These are phyloP conservation scores for Naegleria gruberi DNA, from an alignment of 208 protist species.

Conservation along the genomic window DNA sequence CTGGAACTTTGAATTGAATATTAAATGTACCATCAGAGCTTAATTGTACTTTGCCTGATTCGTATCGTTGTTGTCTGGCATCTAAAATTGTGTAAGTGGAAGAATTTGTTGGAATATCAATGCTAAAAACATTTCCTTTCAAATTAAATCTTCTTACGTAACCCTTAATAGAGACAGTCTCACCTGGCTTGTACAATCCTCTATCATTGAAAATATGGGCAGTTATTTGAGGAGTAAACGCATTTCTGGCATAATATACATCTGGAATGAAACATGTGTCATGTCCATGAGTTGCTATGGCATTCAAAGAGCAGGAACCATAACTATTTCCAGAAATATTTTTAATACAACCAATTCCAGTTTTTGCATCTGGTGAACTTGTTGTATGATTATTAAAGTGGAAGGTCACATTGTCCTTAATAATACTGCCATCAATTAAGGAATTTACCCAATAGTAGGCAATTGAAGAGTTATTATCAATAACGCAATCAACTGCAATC, in stretches of 20 bases:
- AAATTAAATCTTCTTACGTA: neutral
- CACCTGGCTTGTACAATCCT: conserved; percentile 1
- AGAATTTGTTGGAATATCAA: too few species aligned
- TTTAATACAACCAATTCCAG: neutral
- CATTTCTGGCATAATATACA: neutral
- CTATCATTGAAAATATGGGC: neutral
- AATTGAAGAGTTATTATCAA: too few species aligned
- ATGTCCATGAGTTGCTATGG: neutral
- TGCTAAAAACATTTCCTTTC: neutral
- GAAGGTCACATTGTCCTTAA: neutral
- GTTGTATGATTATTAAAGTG: too few species aligned
- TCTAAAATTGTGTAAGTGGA: too few species aligned
- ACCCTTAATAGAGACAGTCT: neutral
- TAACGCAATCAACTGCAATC: neutral
- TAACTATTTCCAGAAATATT: neutral
- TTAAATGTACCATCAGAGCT: neutral
- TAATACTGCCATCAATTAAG: neutral
- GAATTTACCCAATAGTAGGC: neutral
- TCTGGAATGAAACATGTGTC: neutral
- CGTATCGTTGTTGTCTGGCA: too few species aligned
- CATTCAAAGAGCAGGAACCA: too few species aligned
- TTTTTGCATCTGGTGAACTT: neutral
- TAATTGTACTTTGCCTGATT: neutral
- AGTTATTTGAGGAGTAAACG: neutral
- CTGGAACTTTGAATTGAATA: neutral